Percentiles rank a stretch among this genome's conserved stretches.
These are phyloP conservation scores for Porphyrellus cyaneotinctus DNA, from an alignment of 768 basidiomycete species.

Conservation along the genomic window DNA sequence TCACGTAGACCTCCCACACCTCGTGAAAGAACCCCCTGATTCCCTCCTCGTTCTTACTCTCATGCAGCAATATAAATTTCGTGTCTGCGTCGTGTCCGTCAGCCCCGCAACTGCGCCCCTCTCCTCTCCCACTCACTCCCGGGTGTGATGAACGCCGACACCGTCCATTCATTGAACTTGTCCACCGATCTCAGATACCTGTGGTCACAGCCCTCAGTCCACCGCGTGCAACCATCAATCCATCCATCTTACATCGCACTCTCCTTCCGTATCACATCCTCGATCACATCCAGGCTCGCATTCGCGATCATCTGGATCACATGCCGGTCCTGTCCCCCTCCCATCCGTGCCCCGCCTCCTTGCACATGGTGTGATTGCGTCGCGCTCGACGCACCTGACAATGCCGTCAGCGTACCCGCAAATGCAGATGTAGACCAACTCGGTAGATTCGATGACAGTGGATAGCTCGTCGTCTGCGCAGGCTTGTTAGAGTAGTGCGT, in stretches of 20 bases:
- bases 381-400: constrained; percentile 80
- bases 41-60: constrained; percentile 95
- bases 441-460: constrained; percentile 77
- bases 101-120: not conserved
- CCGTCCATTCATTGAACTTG: constrained; percentile 98
- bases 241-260: constrained; percentile 61
- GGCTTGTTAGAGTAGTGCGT: constrained; percentile 82
- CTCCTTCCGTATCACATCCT: constrained; percentile 86
- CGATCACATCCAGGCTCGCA: constrained; percentile 90
- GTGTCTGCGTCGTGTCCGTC: constrained; percentile 55
- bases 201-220: constrained; percentile 20
- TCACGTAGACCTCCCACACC: constrained; percentile 96
- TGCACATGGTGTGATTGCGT: constrained; percentile 57
- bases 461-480: constrained; percentile 51
- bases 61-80: constrained; percentile 93
- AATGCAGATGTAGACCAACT: constrained; percentile 91
- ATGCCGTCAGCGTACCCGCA: constrained; percentile 81
- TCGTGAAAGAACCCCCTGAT: constrained; percentile 91
- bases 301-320: constrained; percentile 99
- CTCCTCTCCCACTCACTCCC: constrained; percentile 60
- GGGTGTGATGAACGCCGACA: constrained; percentile 93
- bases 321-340: constrained; percentile 83
- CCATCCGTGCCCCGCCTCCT: constrained; percentile 63
- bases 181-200: constrained; percentile 97
- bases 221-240: constrained; percentile 2